Evolutionary conservation across 2,329 filamentous ascomycete genomes (phyloP).

Genomic region (Ceratocystis papillata): DNA sequence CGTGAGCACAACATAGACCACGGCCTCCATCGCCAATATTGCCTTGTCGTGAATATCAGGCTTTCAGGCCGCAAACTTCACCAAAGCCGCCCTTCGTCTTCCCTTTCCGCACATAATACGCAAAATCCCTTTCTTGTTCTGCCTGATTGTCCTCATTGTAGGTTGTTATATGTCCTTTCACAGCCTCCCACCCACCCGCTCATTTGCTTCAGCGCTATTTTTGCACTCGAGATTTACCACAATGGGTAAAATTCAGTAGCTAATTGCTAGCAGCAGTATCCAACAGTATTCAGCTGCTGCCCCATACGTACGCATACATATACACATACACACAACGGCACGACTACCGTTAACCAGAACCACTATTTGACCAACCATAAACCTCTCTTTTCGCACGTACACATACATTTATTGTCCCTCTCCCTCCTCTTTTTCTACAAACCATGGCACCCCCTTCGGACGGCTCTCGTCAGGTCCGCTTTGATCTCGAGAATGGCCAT

Average conservation of each 20-base stretch:
- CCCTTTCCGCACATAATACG: not conserved
- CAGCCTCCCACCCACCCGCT: no score
- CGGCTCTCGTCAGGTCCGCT: slow-evolving; percentile 17
- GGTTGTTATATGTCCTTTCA: no score
- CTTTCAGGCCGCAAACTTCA: not conserved
- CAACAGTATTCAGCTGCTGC: not conserved
- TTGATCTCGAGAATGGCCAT: slow-evolving; percentile 16
- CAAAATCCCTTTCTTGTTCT: not conserved
- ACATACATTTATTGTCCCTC: no score
- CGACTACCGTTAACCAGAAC: not conserved
- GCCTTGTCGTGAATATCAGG: not conserved
- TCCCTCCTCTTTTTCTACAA: not conserved
- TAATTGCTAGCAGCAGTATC: no score
- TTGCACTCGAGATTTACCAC: no score
- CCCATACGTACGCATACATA: not conserved
- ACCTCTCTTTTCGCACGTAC: not conserved
- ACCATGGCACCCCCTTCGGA: slow-evolving; percentile 3
- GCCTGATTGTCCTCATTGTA: not conserved
- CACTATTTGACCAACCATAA: not conserved
- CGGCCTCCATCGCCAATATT: not conserved
- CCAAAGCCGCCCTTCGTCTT: not conserved
- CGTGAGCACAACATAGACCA: not conserved
- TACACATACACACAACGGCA: not conserved
- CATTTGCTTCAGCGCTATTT: no score
- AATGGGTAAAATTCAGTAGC: no score